Base-by-base conservation (phyloP, 768 basidiomycete species). In the Amanita rubescens region DNA sequence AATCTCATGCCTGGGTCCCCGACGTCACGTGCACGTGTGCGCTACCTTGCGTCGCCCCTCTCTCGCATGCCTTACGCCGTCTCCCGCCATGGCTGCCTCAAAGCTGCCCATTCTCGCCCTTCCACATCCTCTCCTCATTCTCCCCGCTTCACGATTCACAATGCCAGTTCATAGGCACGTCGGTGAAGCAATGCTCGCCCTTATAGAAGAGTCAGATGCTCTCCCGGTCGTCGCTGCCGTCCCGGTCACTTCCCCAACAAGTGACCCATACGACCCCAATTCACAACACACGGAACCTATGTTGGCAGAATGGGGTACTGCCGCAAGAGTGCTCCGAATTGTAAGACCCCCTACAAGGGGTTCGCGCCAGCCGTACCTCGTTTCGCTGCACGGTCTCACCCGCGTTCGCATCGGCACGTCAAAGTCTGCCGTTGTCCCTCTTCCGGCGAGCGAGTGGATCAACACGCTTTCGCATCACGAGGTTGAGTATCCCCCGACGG, bases 151-250 rank as follows among this genome's bases (percentile, higher is more conserved):
- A 0, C 72, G 82, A 12, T 71, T 88, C 41, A 83, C 87, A 0
- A 67, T 92, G 55, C 82, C 86, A 0, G 75, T 94, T 19, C 72
- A 80, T 15, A 75, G 73, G 17, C 58, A 75, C 20, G 74, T 84
- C 33, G 88, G 84, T 19, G 80, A 86, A 57, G 78, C 76, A 6
- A 69, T 94, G 6, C 72, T 88, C 34, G 68, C 80, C 0, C 76
- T 89, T 58, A 77, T 87, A 42, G 81, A 87, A 35, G 79, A 85
- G 45, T 79, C 84, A 2, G 85, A 89, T 49, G 68, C 79, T 2
- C 79, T 88, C 24, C 85, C 85, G 2, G 69, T 87, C 51, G 71
- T 90, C 48, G 88, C 85, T 1, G 86, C 81, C 6, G 72, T 87
- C 10, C 86, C 87, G 0, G 65, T 79, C 14, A 69, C 73, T 37